phyloP scores from a whole-genome alignment of 176 grass and related monocot species.

The Aegilops bicornis region DNA sequence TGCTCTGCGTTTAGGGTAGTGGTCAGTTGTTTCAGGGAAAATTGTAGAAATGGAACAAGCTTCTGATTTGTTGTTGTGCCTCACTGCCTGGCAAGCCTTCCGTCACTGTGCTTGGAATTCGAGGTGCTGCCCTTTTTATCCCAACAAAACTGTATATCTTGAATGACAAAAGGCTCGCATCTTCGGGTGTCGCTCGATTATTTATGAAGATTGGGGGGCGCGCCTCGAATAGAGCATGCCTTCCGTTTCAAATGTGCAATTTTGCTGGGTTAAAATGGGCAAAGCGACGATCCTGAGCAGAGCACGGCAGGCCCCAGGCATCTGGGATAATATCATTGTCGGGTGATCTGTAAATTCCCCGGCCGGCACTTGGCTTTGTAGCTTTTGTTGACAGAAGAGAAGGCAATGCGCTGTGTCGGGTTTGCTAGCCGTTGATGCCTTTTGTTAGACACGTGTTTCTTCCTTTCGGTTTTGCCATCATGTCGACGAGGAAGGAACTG shows the following conservation, averaged over 20 bases:
- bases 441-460: neutral
- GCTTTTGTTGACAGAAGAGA: constrained; percentile 35
- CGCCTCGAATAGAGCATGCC: neutral
- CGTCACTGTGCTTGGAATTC: neutral
- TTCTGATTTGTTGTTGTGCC: constrained; percentile 29
- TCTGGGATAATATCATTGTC: constrained; percentile 36
- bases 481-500: neutral
- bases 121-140: constrained; percentile 20
- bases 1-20: constrained; percentile 33
- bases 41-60: constrained; percentile 26
- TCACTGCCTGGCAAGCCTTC: neutral
- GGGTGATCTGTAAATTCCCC: constrained; percentile 49
- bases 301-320: constrained; percentile 16
- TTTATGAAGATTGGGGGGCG: neutral
- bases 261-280: constrained; percentile 41
- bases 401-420: constrained; percentile 6
- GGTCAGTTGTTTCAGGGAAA: constrained; percentile 20
- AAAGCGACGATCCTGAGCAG: neutral
- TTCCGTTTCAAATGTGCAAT: neutral
- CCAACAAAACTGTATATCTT: constrained; percentile 11
- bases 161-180: neutral
- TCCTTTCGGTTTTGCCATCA: neutral
- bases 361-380: constrained; percentile 14
- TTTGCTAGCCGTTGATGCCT: neutral
- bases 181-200: neutral